Base-by-base conservation (phyloP, 225 moss, liverwort and hornwort species). In the Pseudoscleropodium purum region DNA sequence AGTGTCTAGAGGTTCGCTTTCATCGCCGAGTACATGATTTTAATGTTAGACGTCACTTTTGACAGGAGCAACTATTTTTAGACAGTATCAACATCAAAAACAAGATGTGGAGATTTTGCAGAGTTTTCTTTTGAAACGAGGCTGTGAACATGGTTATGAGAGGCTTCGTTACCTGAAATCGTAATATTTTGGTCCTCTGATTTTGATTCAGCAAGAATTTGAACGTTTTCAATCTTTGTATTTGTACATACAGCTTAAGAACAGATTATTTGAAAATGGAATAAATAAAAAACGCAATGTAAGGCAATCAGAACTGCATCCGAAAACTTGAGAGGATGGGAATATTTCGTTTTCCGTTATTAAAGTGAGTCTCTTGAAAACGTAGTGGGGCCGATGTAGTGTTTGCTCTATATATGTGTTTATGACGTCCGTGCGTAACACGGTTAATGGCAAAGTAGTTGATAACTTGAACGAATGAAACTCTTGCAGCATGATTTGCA, bases 401-500 rank as follows among this genome's bases (percentile, higher is more conserved):
- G 49, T 14, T 88, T 60, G 20, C 72, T 70, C 18, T 82, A 31
- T n/a, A 59, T 56, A 56, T 27, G 37, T 15, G 36, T 19, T 68
- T 85, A 24, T 54, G 66, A 36, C 3, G 49, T 82, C 62, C 24
- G 17, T 78, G 59, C 29, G 41, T 29, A 12, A 63, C 33, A 34
- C 29, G 29, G 27, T 83, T 73, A 64, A 79, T 75, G 43, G 62
- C 74, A 45, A 67, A 75, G 15, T n/a, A 82, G 41, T 77, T 57
- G 56, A 68, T 87, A 76, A 78, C 25, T 11, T 54, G 37, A 56
- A 30, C 4, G 41, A 59, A 59, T 59, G 8, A 88, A 86, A 89
- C 86, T 88, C 47, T 83, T 93, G 83, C 79, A 88, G 88, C 62
- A 27, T 59, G 88, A 92, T 85, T 83, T 94, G 88, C 86, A 85